Base-by-base conservation (phyloP, 1,284 basidiomycete genomes). In the Tilletia caries region DNA sequence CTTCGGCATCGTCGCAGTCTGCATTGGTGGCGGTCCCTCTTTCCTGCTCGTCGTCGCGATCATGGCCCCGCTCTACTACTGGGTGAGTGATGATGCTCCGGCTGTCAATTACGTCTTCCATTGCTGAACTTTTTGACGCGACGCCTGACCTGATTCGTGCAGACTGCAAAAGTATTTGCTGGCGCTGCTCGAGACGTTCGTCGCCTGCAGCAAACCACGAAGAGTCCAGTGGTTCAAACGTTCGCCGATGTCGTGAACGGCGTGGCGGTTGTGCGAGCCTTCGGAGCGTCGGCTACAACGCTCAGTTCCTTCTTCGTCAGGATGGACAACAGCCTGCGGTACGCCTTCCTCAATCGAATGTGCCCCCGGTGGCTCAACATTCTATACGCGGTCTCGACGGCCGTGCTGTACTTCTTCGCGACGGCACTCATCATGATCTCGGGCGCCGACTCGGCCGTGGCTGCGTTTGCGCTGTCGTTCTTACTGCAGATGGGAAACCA, bases 231-330 rank as follows among this genome's bases (percentile, higher is more conserved):
- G 67, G 82, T 82, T 67, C 73, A 74, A 10, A 67, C 81, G 27
- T 83, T 85, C 64, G 78, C 79, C 33, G 83, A 85, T 60, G 71
- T 79, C 3, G 74, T 85, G 48, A 73, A 74, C 48, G 86, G 87
- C 34, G 85, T 86, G 71, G 82, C 83, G 0, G 86, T 86, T 0
- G 86, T 88, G 48, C 82, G 87, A 37, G 85, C 86, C 0, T 88
- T 86, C 68, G 86, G 85, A 64, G 86, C 86, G 13, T 62, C 58
- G 4, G 58, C 58, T n/a, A 62, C 58, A 29, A 62, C 58, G 67
- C 82, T 82, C 23, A 82, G 83, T 3, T 81, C 85, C 13, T 87
- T 87, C 80, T 83, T 84, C 72, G 67, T 80, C 6, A 82, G 84
- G 27, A 69, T 86, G 29, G 86, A 88, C 73, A 83, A 82, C 68